Conservation (phyloP, 306 rosid genomes). For the Hippophae rhamnoides region DNA sequence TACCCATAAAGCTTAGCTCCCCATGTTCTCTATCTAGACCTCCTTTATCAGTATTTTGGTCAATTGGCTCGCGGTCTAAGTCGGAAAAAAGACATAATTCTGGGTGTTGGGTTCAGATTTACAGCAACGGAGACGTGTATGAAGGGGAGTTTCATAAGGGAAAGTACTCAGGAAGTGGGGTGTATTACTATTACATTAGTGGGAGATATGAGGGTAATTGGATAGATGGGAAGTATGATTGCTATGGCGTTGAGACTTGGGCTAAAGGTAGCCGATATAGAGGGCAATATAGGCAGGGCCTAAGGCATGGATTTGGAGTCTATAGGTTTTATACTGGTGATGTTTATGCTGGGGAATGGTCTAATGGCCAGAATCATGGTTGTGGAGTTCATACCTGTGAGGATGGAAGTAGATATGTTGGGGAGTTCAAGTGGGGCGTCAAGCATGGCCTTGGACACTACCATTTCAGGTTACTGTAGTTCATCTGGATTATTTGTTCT, state of each 20-base stretch:
- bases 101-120: constrained; percentile 87
- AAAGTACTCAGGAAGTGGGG: constrained; percentile 88
- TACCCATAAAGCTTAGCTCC: constrained; percentile 43
- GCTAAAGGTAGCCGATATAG: too few species aligned
- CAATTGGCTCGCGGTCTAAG: constrained; percentile 66
- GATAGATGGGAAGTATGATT: constrained; percentile 87
- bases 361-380: too few species aligned
- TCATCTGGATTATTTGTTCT: neutral
- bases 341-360: too few species aligned
- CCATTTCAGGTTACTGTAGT: constrained; percentile 68
- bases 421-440: constrained; percentile 55
- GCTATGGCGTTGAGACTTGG: too few species aligned
- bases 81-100: constrained; percentile 43
- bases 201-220: constrained; percentile 97
- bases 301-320: too few species aligned
- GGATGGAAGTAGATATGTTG: too few species aligned
- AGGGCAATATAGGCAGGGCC: too few species aligned
- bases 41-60: constrained; percentile 80
- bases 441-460: constrained; percentile 98
- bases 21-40: constrained; percentile 33
- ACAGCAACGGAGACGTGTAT: constrained; percentile 82
- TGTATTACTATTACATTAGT: constrained; percentile 86
- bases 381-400: too few species aligned
- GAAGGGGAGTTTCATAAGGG: constrained; percentile 94
- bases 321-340: too few species aligned